Conservation (phyloP, 306 rosid species). For the Corylus heterophylla region DNA sequence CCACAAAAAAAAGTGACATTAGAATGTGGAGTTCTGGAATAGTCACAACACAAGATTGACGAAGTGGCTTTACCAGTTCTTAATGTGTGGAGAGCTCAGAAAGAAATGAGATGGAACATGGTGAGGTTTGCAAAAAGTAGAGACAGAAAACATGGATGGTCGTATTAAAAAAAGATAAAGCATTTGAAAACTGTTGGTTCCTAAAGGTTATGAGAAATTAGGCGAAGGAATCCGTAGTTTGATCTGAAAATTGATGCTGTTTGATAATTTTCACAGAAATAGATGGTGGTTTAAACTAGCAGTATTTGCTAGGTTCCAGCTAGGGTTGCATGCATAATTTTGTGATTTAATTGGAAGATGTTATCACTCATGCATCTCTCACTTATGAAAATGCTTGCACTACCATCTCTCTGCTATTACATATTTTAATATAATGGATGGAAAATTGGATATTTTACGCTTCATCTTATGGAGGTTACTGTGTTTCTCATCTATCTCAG, state of each 20-base stretch:
- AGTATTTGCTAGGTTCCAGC: not conserved
- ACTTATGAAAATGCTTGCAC: not conserved
- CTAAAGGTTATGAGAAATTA: not conserved
- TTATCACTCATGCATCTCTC: not conserved
- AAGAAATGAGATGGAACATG: slow-evolving; percentile 7
- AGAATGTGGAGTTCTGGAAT: not conserved
- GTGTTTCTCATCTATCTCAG: slow-evolving; percentile 49
- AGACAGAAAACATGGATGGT: slow-evolving; percentile 15
- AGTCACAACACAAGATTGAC: not conserved
- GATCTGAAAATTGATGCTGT: not conserved
- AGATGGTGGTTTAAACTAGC: not conserved
- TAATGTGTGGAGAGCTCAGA: not conserved
- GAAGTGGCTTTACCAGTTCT: not conserved
- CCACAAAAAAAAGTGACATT: not conserved
- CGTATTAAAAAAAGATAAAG: not conserved
- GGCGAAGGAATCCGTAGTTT: not conserved
- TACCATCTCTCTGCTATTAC: not conserved
- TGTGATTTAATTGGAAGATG: not conserved
- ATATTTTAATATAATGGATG: slow-evolving; percentile 19
- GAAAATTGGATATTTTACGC: slow-evolving; percentile 1
- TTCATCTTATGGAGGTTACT: slow-evolving; percentile 19
- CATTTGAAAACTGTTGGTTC: not conserved
- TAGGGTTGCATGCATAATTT: not conserved
- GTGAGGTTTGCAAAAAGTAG: not conserved
- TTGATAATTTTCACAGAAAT: not conserved